Evolutionary conservation across 164 flowering plant species (phyloP).

Genomic region (Vitis cinerea): DNA sequence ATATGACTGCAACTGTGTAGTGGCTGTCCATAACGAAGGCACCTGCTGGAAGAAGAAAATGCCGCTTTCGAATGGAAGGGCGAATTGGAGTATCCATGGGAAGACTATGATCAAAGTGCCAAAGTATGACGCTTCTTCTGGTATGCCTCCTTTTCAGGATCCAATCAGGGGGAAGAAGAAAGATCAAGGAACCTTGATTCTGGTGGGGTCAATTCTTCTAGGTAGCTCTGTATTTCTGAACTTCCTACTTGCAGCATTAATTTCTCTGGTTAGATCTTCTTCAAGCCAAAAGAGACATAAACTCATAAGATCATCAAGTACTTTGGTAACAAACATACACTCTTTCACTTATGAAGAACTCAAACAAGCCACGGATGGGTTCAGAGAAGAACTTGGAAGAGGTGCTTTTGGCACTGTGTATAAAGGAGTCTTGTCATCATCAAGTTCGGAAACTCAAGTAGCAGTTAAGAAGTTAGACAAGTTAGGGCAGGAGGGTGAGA

Average conservation of each 20-base stretch:
- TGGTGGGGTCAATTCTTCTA: constrained; percentile 1
- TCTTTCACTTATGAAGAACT: constrained; percentile 19
- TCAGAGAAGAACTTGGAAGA: constrained; percentile 21
- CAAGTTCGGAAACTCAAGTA: not conserved
- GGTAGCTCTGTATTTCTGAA: constrained; percentile 16
- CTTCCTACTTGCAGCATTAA: not conserved
- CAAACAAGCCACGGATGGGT: constrained; percentile 8
- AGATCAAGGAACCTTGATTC: not conserved
- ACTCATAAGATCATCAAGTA: not conserved
- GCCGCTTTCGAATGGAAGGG: constrained; percentile 11
- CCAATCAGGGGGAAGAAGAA: not conserved
- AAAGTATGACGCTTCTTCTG: not conserved
- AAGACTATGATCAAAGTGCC: constrained; percentile 5
- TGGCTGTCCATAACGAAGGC: too few relatives aligned
- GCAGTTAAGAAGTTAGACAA: constrained; percentile 24
- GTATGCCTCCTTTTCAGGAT: not conserved
- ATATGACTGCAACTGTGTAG: too few relatives aligned
- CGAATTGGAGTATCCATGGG: not conserved
- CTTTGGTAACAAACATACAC: constrained; percentile 1
- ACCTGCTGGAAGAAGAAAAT: too few relatives aligned
- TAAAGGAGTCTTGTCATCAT: constrained; percentile 8
- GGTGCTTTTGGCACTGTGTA: constrained; percentile 24
- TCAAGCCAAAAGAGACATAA: not conserved
- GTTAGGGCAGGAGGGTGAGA: constrained; percentile 5
- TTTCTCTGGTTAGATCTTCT: not conserved